Percentiles rank a stretch among this genome's conserved stretches.
phyloP scores from a whole-genome alignment of 805 yeast species.

The Pichia paraexigua region DNA sequence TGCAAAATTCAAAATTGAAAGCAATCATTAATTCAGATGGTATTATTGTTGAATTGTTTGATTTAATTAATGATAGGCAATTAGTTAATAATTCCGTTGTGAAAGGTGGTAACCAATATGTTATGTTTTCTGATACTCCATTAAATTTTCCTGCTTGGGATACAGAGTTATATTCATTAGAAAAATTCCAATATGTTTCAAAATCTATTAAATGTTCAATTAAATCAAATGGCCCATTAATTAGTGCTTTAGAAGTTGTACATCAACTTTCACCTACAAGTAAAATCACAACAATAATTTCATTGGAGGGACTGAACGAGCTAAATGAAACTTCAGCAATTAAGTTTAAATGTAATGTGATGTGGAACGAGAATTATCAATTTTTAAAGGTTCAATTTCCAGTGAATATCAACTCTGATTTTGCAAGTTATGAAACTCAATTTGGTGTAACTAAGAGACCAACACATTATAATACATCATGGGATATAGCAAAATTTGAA shows the following conservation, averaged over 20 bases:
- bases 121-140: slow-evolving; percentile 85
- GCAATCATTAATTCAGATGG: slow-evolving; percentile 49
- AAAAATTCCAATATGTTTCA: slow-evolving; percentile 50
- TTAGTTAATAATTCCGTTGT: slow-evolving; percentile 49
- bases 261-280: slow-evolving; percentile 53
- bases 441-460: slow-evolving; percentile 89
- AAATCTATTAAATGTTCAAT: slow-evolving; percentile 33
- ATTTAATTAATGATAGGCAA: slow-evolving; percentile 51
- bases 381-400: slow-evolving; percentile 95
- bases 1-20: slow-evolving; percentile 54
- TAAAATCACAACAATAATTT: slow-evolving; percentile 57
- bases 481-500: slow-evolving; percentile 97
- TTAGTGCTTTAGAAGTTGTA: slow-evolving; percentile 54
- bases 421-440: slow-evolving; percentile 87
- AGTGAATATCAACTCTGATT: slow-evolving; percentile 67
- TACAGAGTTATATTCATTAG: slow-evolving; percentile 82
- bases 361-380: slow-evolving; percentile 83
- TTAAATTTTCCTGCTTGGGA: slow-evolving; percentile 96
- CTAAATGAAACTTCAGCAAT: slow-evolving; percentile 32
- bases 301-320: slow-evolving; percentile 49
- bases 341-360: slow-evolving; percentile 52
- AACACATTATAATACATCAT: slow-evolving; percentile 87
- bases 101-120: slow-evolving; percentile 71
- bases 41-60: slow-evolving; percentile 55
- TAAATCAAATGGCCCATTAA: slow-evolving; percentile 45